Evolutionary conservation across 306 rosid genomes (phyloP), one percentile per base, ranked within the genome.

Genomic region (Trifolium repens): DNA sequence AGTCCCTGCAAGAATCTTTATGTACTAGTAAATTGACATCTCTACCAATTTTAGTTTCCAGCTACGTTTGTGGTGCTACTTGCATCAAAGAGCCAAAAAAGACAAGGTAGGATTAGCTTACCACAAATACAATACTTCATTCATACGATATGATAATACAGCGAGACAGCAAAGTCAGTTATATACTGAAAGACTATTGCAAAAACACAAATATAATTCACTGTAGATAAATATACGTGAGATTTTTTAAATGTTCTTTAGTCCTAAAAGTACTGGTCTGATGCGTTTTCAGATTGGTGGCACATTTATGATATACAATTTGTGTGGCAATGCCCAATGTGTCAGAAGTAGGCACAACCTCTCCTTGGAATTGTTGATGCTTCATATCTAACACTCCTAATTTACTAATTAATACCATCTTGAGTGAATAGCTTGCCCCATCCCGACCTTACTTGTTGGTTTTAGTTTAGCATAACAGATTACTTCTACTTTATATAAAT

Each of bases 341-440:
- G 57, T 60, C 27, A 15, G 60, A 49, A 12, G 19, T 13, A 8
- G 57, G 37, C 59, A 16, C 35, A 44, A 46, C 69, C 47, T 47
- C n/a, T 26, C 32, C 44, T 12, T 50, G 52, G 54, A 30, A 75
- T 17, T 67, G 57, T 40, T 16, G 47, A 57, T 66, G 24, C 80
- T 42, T 76, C 67, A 15, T 42, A 9, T 68, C 39, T 42, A 14
- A 7, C 44, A 30, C 27, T 16, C 32, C 55, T 24, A 22, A 50
- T 64, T 42, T 61, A 65, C 27, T 12, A 12, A 43, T 24, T 12
- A 34, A 60, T 49, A 8, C 4, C 19, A 55, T 44, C 8, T 69
- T 59, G 67, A 68, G 72, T 64, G 43, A 69, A 27, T 53, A 61
- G 59, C 49, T n/a, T 10, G 10, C 58, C 27, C 30, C 55, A 39